A percentile compares a stretch with the other conserved stretches of the same genome.
Evolutionary conservation across 1,284 basidiomycete genomes (phyloP).

Genomic region (Cutaneotrichosporon cyanovorans): DNA sequence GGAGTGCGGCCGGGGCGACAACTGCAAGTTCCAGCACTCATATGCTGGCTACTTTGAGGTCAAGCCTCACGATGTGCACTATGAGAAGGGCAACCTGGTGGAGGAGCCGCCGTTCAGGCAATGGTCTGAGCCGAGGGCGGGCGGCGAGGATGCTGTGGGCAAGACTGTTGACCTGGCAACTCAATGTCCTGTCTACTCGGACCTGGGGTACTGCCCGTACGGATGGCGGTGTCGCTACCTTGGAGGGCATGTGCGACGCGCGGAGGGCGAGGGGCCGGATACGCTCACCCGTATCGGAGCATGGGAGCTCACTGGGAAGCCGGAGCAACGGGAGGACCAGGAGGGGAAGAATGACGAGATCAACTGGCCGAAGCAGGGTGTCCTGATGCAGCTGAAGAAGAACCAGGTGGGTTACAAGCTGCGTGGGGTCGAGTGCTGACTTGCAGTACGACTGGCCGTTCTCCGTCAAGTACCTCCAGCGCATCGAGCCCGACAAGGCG

Average conservation of each 20-base stretch:
- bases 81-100: conserved; percentile 50
- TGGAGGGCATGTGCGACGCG: conserved; percentile 57
- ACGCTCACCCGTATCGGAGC: conserved; percentile 22
- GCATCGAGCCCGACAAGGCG: conserved; percentile 50
- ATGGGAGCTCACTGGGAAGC: conserved; percentile 49
- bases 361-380: conserved; percentile 60
- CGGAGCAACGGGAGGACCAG: conserved; percentile 51
- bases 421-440: not conserved
- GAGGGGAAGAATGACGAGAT: conserved; percentile 68
- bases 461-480: conserved; percentile 59
- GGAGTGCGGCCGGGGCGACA: conserved; percentile 14
- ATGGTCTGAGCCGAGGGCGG: conserved; percentile 9
- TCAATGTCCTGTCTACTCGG: conserved; percentile 63
- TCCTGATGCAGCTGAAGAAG: conserved; percentile 56
- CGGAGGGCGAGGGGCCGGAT: conserved; percentile 4
- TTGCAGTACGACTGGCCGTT: conserved; percentile 57
- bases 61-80: conserved; percentile 67
- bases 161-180: conserved; percentile 29
- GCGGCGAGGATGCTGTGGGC: conserved; percentile 26
- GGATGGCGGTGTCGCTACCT: conserved; percentile 90
- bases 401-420: conserved; percentile 53
- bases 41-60: conserved; percentile 64
- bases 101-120: conserved; percentile 45
- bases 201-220: conserved; percentile 70
- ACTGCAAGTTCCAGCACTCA: conserved; percentile 74